Conservation (phyloP, 2,329 filamentous ascomycete species). For the Penicillium sp. region DNA sequence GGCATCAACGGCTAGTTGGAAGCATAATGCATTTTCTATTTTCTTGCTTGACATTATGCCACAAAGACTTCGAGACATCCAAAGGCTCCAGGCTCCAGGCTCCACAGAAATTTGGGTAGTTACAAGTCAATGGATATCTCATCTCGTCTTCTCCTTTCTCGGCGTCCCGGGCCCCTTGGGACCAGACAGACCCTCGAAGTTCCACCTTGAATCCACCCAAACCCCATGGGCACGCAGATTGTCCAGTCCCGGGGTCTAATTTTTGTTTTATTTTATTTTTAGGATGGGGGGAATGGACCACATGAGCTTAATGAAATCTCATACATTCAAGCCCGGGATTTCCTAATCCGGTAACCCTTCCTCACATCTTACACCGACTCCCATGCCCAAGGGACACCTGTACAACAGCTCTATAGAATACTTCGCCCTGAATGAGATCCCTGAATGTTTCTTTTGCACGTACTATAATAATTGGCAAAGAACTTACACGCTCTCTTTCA, state of each 20-base stretch:
- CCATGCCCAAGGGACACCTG: not conserved
- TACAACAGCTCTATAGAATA: not conserved
- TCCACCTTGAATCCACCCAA: slow-evolving; percentile 2
- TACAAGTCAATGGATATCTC: not conserved
- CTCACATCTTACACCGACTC: not conserved
- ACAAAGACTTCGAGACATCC: not conserved
- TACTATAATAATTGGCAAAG: not conserved
- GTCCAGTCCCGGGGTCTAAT: not conserved
- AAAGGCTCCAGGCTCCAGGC: not conserved
- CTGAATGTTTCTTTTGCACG: not conserved
- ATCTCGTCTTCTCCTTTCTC: slow-evolving; percentile 3
- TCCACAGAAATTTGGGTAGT: not conserved
- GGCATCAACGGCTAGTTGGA: not conserved
- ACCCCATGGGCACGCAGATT: not conserved
- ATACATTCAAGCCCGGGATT: slow-evolving; percentile 10
- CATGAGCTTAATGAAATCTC: slow-evolving; percentile 4
- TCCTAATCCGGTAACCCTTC: slow-evolving; percentile 16
- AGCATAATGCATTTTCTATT: not conserved
- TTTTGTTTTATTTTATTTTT: slow-evolving; percentile 7
- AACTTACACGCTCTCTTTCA: not conserved
- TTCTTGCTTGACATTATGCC: not conserved
- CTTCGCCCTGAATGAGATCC: not conserved
- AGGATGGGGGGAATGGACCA: not conserved
- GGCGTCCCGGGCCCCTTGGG: slow-evolving; percentile 1
- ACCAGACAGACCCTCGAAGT: not conserved